phyloP scores from a whole-genome alignment of 108 stramenopile genomes.

The Chaetoceros tenuissimus region DNA sequence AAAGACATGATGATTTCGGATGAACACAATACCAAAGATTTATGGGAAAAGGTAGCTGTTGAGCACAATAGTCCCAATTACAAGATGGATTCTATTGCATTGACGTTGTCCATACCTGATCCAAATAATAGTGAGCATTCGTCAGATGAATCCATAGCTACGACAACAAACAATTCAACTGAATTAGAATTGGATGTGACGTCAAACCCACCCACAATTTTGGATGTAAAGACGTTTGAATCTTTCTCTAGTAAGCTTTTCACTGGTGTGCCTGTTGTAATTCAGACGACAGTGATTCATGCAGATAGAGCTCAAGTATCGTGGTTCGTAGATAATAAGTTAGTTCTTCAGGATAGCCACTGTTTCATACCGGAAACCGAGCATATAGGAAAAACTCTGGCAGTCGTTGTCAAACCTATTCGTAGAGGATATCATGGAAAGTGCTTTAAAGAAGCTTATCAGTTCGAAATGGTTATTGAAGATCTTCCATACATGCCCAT shows the following conservation, averaged over 20 bases:
- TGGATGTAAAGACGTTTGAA: slow-evolving; percentile 47
- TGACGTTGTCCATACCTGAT: background rate
- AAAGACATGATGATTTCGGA: too few relatives aligned
- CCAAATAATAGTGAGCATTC: too few relatives aligned
- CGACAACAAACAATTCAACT: too few relatives aligned
- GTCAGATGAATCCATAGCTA: too few relatives aligned
- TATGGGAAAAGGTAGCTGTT: slow-evolving; percentile 12
- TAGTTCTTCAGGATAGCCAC: slow-evolving; percentile 12
- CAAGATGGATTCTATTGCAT: background rate
- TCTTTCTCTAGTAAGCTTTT: slow-evolving; percentile 40
- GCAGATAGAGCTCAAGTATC: slow-evolving; percentile 33
- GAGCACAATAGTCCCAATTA: slow-evolving; percentile 1
- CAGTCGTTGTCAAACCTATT: slow-evolving; percentile 17
- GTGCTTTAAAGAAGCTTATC: slow-evolving; percentile 24
- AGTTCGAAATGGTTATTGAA: slow-evolving; percentile 16
- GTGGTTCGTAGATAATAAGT: slow-evolving; percentile 44
- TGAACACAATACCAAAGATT: slow-evolving; percentile 6
- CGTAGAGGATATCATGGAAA: slow-evolving; percentile 24
- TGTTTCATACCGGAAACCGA: slow-evolving; percentile 15
- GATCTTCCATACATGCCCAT: slow-evolving; percentile 23
- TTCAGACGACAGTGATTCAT: slow-evolving; percentile 29
- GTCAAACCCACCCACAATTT: slow-evolving; percentile 44
- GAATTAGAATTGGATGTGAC: background rate
- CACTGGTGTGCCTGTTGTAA: slow-evolving; percentile 37
- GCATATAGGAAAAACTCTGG: slow-evolving; percentile 24